Evolutionary conservation across 331 rosid genomes (phyloP), one percentile per base, ranked within the genome.

Genomic region (Rosa hybrid): DNA sequence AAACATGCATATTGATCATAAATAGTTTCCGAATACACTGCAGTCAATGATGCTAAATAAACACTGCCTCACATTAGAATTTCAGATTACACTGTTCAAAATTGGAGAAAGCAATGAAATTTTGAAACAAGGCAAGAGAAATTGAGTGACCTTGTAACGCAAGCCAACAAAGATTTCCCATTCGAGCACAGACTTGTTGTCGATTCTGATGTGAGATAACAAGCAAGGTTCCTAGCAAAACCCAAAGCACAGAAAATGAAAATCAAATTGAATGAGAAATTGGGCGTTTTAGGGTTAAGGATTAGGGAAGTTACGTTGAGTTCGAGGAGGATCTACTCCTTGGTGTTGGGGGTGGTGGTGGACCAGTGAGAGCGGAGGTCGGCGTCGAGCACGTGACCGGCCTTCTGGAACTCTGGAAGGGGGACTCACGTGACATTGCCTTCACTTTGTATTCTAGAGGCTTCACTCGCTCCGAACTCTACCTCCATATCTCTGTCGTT

Each of bases 321-420:
- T 71, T 94, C 94, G 71, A 94, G 97, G 17, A 94, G 87, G 79
- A 94, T 94, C 98, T 97, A 94, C 76, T 94, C 97, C 74, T 94
- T 94, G 78, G 98, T 94, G 77, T 94, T 94, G 82, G n/a, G n/a
- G n/a, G 97, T 92, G 23, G 92, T 91, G 81, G 97, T 87, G 86
- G 98, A 94, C 98, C 98, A 94, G 87, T 94, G 97, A 21, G 89
- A 77, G 67, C 98, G 97, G 78, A 94, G 97, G 93, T 94, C 97
- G 59, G 91, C 51, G 85, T 94, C 98, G 80, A 92, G 97, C 54
- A 94, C 95, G 78, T 90, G 89, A 5, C 85, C 75, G 14, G 94
- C 97, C 68, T 94, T 94, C 89, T 92, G 97, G 4, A 97, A 85
- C 8, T 94, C 89, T 92, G 97, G 4, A 97, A 85, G 7, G 94